Conservation (phyloP, 2,329 filamentous ascomycete genomes). For the Phyllosticta citribraziliensis region DNA sequence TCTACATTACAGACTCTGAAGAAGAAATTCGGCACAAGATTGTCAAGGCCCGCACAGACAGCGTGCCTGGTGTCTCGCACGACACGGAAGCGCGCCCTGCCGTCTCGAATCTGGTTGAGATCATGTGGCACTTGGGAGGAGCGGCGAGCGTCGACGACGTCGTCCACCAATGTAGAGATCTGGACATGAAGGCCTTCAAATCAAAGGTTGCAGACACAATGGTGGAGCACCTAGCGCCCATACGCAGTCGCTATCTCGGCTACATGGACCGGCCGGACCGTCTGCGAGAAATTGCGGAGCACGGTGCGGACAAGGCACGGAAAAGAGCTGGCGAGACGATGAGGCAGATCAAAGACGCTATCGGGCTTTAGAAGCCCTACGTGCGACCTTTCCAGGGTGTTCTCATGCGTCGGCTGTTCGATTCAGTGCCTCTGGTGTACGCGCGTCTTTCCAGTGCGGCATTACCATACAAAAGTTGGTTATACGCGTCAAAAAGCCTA, state of each 20-base stretch:
- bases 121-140: conserved; percentile 61
- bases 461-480: too few relatives aligned
- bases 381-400: neutral
- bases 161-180: conserved; percentile 33
- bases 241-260: conserved; percentile 48
- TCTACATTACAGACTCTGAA: conserved; percentile 66
- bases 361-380: neutral
- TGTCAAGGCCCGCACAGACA: conserved; percentile 67
- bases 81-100: conserved; percentile 62
- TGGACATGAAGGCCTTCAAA: conserved; percentile 53
- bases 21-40: conserved; percentile 60
- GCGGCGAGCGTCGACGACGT: conserved; percentile 33
- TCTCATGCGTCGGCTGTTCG: too few relatives aligned
- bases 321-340: conserved; percentile 48
- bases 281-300: conserved; percentile 47
- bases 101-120: conserved; percentile 75
- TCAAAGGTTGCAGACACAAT: conserved; percentile 51
- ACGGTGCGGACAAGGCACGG: conserved; percentile 53
- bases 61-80: conserved; percentile 57
- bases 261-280: conserved; percentile 40
- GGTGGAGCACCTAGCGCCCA: conserved; percentile 40
- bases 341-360: conserved; percentile 13
- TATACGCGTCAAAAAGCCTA: too few relatives aligned
- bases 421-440: too few relatives aligned
- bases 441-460: too few relatives aligned